These are phyloP conservation scores for Erodium moschatum DNA, from an alignment of 441 rosid genomes.

Conservation along the genomic window DNA sequence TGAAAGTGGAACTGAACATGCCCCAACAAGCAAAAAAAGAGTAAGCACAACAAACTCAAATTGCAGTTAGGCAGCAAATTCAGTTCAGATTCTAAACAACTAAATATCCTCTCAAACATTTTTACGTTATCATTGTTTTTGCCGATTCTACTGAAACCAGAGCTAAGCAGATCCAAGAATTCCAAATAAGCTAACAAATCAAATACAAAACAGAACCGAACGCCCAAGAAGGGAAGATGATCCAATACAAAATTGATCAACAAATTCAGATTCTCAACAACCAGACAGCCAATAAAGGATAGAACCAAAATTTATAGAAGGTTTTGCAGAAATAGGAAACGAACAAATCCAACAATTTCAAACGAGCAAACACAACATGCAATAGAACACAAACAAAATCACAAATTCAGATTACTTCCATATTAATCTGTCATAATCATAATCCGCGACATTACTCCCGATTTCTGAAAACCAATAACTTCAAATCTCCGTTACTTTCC, in stretches of 20 bases:
- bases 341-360: too few relatives aligned
- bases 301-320: neutral
- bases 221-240: neutral
- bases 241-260: neutral
- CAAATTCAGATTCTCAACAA: neutral
- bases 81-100: too few relatives aligned
- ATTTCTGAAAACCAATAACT: neutral
- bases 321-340: too few relatives aligned
- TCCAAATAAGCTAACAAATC: neutral
- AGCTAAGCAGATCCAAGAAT: neutral
- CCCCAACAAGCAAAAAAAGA: neutral
- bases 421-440: neutral
- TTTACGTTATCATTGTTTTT: too few relatives aligned
- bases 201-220: neutral
- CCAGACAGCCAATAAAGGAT: neutral
- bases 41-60: too few relatives aligned
- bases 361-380: too few relatives aligned
- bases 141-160: too few relatives aligned
- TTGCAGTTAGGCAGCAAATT: too few relatives aligned
- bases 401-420: neutral
- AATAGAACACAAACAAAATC: neutral
- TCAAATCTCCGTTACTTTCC: neutral
- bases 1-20: conserved; percentile 40
- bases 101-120: too few relatives aligned
- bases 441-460: neutral